Conservation (phyloP, 2,329 filamentous ascomycete species). For the Clarireedia paspali region DNA sequence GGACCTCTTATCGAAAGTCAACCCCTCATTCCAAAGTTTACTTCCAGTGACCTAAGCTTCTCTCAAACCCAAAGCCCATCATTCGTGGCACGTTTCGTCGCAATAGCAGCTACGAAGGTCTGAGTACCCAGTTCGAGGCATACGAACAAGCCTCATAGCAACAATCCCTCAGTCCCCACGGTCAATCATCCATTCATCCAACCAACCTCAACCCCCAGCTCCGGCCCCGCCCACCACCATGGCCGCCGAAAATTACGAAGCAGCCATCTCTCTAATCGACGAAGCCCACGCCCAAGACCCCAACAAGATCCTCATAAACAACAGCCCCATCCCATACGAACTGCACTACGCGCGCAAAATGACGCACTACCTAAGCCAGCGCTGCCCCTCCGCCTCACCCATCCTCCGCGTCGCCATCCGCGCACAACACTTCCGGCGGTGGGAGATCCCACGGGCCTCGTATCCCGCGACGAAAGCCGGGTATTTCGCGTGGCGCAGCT, state of each 20-base stretch:
- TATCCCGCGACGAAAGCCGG: constrained; percentile 70
- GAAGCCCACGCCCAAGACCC: constrained; percentile 63
- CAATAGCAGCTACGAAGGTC: too few species aligned
- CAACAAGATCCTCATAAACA: constrained; percentile 40
- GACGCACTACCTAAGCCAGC: constrained; percentile 61
- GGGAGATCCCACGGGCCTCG: constrained; percentile 68
- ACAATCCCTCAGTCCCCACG: too few species aligned
- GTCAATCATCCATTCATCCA: too few species aligned
- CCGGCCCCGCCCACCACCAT: not conserved
- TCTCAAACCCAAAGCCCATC: too few species aligned
- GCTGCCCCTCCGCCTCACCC: constrained; percentile 54
- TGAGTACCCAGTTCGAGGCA: too few species aligned
- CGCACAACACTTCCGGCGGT: constrained; percentile 76
- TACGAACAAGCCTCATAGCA: too few species aligned
- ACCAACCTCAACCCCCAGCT: not conserved
- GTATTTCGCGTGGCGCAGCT: constrained; percentile 73
- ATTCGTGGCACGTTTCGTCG: too few species aligned
- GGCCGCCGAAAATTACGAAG: constrained; percentile 30
- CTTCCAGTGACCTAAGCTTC: too few species aligned
- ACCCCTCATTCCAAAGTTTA: too few species aligned
- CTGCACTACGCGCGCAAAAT: constrained; percentile 76
- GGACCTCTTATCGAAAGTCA: too few species aligned
- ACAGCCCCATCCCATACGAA: constrained; percentile 57
- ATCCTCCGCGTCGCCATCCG: constrained; percentile 67
- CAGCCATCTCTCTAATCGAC: constrained; percentile 63